These are phyloP conservation scores for Backusella tuberculispora DNA, from an alignment of 192 early-diverging fungal genomes.

Conservation along the genomic window DNA sequence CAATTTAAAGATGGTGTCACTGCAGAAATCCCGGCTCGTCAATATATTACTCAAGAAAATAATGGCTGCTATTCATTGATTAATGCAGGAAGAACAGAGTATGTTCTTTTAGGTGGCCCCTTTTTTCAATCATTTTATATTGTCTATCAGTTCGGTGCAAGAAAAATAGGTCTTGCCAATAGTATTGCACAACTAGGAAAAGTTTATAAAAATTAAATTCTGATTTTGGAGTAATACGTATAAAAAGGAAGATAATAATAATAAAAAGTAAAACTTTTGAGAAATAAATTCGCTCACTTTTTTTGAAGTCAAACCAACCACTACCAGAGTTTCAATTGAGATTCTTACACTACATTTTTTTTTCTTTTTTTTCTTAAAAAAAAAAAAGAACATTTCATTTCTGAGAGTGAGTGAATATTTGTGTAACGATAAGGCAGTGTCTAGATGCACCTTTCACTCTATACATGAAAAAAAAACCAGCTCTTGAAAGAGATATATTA, in stretches of 20 bases:
- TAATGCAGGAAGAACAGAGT: neutral
- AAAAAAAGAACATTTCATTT: too few relatives aligned
- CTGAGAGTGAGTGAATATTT: too few relatives aligned
- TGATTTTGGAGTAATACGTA: neutral
- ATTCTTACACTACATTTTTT: too few relatives aligned
- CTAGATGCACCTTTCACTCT: too few relatives aligned
- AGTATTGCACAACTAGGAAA: neutral
- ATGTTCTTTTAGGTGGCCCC: neutral
- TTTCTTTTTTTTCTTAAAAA: too few relatives aligned
- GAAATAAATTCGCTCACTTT: neutral
- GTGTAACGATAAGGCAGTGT: too few relatives aligned
- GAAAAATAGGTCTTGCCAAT: slow-evolving; percentile 4
- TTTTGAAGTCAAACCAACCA: too few relatives aligned
- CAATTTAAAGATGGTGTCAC: slow-evolving; percentile 4
- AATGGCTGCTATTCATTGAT: neutral
- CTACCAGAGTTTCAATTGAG: too few relatives aligned
- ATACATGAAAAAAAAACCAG: neutral
- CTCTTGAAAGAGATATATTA: too few relatives aligned
- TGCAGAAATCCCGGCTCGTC: slow-evolving; percentile 1
- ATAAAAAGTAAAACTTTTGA: neutral
- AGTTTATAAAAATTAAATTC: neutral
- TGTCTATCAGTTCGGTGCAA: neutral
- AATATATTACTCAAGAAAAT: slow-evolving; percentile 3
- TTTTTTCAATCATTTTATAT: slow-evolving; percentile 12
- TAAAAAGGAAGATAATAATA: neutral